A percentile compares a stretch with the other conserved stretches of the same genome.
Conservation (phyloP, 1,284 basidiomycete genomes). For the Apiotrichum gracile region DNA sequence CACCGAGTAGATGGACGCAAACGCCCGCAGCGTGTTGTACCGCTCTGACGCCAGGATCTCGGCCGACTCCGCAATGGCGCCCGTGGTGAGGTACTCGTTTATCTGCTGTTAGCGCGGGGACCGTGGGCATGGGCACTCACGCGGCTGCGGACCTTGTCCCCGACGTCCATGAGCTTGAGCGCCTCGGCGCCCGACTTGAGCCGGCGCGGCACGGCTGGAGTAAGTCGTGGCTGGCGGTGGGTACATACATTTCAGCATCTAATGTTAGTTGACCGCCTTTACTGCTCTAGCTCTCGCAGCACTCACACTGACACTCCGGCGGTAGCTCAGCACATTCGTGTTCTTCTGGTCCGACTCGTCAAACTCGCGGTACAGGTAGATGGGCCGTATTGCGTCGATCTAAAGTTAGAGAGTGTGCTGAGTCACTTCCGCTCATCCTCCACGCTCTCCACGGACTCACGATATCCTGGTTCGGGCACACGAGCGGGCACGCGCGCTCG, state of each 20-base stretch:
- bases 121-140: slow-evolving; percentile 13
- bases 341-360: slow-evolving; percentile 44
- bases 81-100: slow-evolving; percentile 42
- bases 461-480: slow-evolving; percentile 45
- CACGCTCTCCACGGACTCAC: slow-evolving; percentile 30
- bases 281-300: background rate
- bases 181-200: slow-evolving; percentile 43
- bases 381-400: slow-evolving; percentile 47
- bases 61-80: slow-evolving; percentile 33
- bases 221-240: background rate
- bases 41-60: slow-evolving; percentile 31
- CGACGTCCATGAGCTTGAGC: slow-evolving; percentile 35
- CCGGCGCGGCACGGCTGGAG: slow-evolving; percentile 35
- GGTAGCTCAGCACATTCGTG: slow-evolving; percentile 43
- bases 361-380: slow-evolving; percentile 42
- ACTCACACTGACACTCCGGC: slow-evolving; percentile 44
- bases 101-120: slow-evolving; percentile 25
- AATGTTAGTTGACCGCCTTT: background rate
- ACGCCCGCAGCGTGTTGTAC: slow-evolving; percentile 30
- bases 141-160: slow-evolving; percentile 41
- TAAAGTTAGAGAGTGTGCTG: slow-evolving; percentile 2
- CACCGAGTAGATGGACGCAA: slow-evolving; percentile 43
- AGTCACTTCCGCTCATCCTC: background rate
- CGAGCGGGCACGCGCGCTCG: slow-evolving; percentile 34
- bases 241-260: slow-evolving; percentile 37